phyloP scores from a whole-genome alignment of 352 stramenopile genomes.

The Paralagenidium karlingii region DNA sequence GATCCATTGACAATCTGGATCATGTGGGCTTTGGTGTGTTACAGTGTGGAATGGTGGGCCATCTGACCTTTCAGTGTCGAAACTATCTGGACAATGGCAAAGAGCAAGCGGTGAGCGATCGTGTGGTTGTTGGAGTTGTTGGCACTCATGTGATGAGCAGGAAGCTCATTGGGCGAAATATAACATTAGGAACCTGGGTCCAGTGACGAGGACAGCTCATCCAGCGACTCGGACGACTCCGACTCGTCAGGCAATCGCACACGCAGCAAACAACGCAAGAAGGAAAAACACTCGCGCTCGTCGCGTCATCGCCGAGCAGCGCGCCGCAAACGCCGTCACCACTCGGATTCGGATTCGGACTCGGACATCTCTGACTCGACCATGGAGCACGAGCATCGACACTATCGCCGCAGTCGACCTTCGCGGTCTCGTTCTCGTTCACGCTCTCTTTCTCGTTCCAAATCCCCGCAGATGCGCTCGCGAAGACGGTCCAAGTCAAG shows the following conservation, averaged over 20 bases:
- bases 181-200: slow-evolving; percentile 4
- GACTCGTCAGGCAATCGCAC: slow-evolving; percentile 1
- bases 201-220: slow-evolving; percentile 26
- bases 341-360: neutral
- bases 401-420: neutral
- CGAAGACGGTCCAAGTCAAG: too few species aligned
- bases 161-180: too few species aligned
- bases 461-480: too few species aligned
- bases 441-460: too few species aligned
- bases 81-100: slow-evolving; percentile 51
- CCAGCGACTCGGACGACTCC: slow-evolving; percentile 15
- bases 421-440: too few species aligned
- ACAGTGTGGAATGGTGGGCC: slow-evolving; percentile 82
- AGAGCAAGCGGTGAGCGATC: slow-evolving; percentile 19
- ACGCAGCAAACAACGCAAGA: neutral
- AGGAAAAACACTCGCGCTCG: neutral
- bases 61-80: slow-evolving; percentile 85
- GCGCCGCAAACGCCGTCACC: neutral
- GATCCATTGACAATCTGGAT: neutral
- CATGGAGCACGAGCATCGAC: neutral
- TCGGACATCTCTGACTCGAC: neutral
- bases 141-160: slow-evolving; percentile 10
- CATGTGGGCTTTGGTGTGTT: slow-evolving; percentile 1
- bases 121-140: slow-evolving; percentile 7
- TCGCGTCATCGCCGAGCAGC: neutral